Conservation (phyloP, 495 filamentous ascomycete genomes). For the Neurospora sp. region DNA sequence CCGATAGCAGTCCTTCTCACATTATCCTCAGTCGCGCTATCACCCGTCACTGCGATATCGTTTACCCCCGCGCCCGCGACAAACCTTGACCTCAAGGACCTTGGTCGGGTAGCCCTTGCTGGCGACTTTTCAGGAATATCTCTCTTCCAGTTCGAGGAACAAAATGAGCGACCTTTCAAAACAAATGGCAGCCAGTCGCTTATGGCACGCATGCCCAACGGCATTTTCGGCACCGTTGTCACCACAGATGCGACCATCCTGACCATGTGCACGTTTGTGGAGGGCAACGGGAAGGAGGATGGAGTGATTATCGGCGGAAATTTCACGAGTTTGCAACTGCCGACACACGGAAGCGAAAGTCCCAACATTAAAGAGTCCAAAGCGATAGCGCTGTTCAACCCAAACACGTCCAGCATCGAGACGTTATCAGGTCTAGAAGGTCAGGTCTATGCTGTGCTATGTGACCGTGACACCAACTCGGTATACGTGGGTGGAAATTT, state of each 20-base stretch:
- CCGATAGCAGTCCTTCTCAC: conserved; percentile 22
- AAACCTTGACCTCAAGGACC: conserved; percentile 67
- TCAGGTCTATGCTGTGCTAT: conserved; percentile 67
- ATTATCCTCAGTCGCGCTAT: conserved; percentile 31
- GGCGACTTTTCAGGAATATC: conserved; percentile 90
- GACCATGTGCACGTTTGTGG: conserved; percentile 73
- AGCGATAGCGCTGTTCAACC: conserved; percentile 72
- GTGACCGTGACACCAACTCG: conserved; percentile 68
- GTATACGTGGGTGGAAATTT: conserved; percentile 92
- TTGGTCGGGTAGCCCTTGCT: conserved; percentile 77
- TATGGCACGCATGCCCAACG: conserved; percentile 75
- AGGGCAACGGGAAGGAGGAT: conserved; percentile 52
- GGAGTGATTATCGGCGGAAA: conserved; percentile 85
- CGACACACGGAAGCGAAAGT: not conserved
- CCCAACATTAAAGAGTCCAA: conserved; percentile 32
- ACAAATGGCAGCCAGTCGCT: conserved; percentile 74
- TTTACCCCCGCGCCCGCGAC: conserved; percentile 64
- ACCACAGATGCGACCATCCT: conserved; percentile 72
- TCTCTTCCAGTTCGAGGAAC: conserved; percentile 72
- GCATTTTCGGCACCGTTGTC: conserved; percentile 61
- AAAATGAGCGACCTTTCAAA: conserved; percentile 54
- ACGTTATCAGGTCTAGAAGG: conserved; percentile 71
- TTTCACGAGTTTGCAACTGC: conserved; percentile 70
- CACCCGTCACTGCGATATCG: conserved; percentile 47
- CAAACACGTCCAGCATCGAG: conserved; percentile 52